Base-by-base conservation (phyloP, 371 early-diverging fungal genomes). In the Circinella minor region DNA sequence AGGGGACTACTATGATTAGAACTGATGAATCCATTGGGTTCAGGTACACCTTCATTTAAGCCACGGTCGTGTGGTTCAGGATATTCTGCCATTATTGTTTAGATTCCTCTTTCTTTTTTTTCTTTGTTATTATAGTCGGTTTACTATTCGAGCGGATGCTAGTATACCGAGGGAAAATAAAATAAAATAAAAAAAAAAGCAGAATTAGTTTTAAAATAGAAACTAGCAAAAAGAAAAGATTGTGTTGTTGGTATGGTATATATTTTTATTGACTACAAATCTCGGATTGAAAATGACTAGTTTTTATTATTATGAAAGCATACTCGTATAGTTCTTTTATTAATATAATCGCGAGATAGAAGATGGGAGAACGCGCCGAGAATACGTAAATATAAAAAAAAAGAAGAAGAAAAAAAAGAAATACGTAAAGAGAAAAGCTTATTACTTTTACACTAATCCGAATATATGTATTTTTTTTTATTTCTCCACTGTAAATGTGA, bases 351-450 rank as follows among this genome's bases (percentile, higher is more conserved):
- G 34, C 57, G 36, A 57, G n/a, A 9, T 5, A 10, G 57, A 10
- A 27, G 27, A 57, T 34, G 57, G 57, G 27, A 57, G 15, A 57
- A 57, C 57, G 57, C 57, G 57, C 57, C 57, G 55, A 55, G 55
- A 55, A 18, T 27, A n/a, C n/a, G n/a, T n/a, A n/a, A n/a, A n/a
- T n/a, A 55, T 3, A 20, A 18, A 55, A 55, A 55, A 20, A 55
- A 17, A n/a, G 55, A 27, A 27, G 0, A 2, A 27, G 27, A 27
- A 27, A 27, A 27, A 27, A 27, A 27, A 27, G 27, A 0, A 27
- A 27, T 27, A 27, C 27, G 27, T 27, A 27, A 27, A 27, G 27
- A 27, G 27, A 27, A 27, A 27, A 27, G 27, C 27, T 27, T 27
- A 27, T 27, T 27, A 27, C 27, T 27, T 27, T 27, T 27, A 27